phyloP scores from a whole-genome alignment of 2,329 filamentous ascomycete species.

The Trichoderma aggressivum region DNA sequence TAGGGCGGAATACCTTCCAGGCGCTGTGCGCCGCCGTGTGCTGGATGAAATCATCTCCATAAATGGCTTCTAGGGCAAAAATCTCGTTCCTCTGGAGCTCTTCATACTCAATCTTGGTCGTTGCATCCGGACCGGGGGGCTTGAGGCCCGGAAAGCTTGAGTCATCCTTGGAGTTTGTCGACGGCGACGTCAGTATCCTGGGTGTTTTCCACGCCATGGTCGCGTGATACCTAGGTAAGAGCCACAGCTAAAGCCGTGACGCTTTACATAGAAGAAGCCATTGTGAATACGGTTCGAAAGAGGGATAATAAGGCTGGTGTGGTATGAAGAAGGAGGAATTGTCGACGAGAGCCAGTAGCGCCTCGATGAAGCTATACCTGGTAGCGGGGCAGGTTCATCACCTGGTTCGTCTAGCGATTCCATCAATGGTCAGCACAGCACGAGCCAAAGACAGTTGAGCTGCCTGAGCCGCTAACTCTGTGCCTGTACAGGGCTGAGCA shows the following conservation, averaged over 20 bases:
- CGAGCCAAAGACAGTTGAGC: background rate
- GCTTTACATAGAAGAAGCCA: conserved; percentile 48
- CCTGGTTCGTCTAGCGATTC: background rate
- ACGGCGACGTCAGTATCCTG: conserved; percentile 47
- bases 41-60: conserved; percentile 80
- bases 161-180: conserved; percentile 43
- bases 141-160: conserved; percentile 52
- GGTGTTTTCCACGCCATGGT: conserved; percentile 53
- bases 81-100: conserved; percentile 87
- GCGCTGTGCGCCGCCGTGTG: conserved; percentile 68
- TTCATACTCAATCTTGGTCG: conserved; percentile 63
- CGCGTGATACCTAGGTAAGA: conserved; percentile 35
- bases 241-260: conserved; percentile 54
- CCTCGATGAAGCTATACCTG: conserved; percentile 18
- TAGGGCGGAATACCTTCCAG: conserved; percentile 67
- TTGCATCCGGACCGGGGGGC: conserved; percentile 40
- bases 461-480: background rate
- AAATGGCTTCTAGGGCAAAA: conserved; percentile 81
- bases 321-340: conserved; percentile 10
- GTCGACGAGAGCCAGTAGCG: conserved; percentile 11
- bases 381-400: conserved; percentile 15
- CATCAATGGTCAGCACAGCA: background rate
- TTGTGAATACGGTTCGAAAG: conserved; percentile 24
- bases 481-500: conserved; percentile 18
- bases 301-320: background rate